Conservation (phyloP, 495 filamentous ascomycete species). For the Penicillium paradoxum region DNA sequence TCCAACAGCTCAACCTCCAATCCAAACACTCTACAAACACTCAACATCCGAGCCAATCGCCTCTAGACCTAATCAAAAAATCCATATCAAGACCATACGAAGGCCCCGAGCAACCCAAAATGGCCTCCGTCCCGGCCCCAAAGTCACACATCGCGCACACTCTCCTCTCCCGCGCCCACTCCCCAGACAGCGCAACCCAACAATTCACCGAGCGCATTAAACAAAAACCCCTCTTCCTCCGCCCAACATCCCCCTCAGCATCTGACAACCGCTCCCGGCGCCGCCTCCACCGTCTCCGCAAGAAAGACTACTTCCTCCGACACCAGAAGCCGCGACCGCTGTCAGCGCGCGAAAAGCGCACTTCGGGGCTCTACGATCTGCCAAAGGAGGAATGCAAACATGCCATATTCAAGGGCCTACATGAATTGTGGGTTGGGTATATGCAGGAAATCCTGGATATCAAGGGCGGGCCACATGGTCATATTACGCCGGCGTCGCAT, state of each 20-base stretch:
- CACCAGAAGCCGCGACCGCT: constrained; percentile 69
- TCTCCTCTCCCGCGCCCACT: constrained; percentile 72
- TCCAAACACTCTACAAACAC: background rate
- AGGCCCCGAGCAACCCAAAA: constrained; percentile 7
- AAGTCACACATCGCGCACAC: constrained; percentile 52
- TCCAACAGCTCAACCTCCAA: constrained; percentile 8
- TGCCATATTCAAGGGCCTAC: constrained; percentile 67
- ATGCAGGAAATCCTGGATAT: constrained; percentile 66
- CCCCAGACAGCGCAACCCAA: constrained; percentile 56
- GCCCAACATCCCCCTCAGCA: constrained; percentile 59
- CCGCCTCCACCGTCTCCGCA: constrained; percentile 51
- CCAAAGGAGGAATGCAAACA: constrained; percentile 65
- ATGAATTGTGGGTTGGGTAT: constrained; percentile 77
- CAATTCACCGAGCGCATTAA: constrained; percentile 80
- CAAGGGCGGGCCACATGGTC: constrained; percentile 34
- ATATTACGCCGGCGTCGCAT: constrained; percentile 46
- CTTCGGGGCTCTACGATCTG: constrained; percentile 66
- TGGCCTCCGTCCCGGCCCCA: constrained; percentile 27
- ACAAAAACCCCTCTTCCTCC: constrained; percentile 74
- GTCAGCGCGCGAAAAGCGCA: constrained; percentile 73
- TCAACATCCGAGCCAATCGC: background rate
- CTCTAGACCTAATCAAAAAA: background rate
- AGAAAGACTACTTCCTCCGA: constrained; percentile 50
- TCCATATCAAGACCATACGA: background rate
- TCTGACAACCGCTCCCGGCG: constrained; percentile 62